Evolutionary conservation across 1,284 basidiomycete genomes (phyloP), one percentile per base, ranked within the genome.

Genomic region (Melampsora abietis-canadensis): DNA sequence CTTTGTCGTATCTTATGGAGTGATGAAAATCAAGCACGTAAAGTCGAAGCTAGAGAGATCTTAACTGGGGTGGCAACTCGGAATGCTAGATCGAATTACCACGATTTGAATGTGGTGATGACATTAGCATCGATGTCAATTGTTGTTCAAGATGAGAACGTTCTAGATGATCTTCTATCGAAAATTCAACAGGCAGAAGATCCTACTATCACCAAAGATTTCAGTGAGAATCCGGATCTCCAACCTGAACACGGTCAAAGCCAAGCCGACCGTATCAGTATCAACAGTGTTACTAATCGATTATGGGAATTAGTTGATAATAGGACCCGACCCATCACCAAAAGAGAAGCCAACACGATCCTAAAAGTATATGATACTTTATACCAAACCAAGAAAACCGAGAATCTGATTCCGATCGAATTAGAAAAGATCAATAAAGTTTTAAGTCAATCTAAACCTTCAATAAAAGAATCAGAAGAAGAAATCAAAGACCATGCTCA

Each of bases 321-420:
- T 5, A 57, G 47, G 24, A 17, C 10, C 2, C 46, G 44, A 17
- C 31, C 60, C 44, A 64, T 73, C 34, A 44, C 69, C 2, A 73
- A 73, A 73, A 37, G 31, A 37, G 69, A 73, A 48, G 63, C 62
- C 12, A 73, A 73, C 54, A 65, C 62, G 34, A 65, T 73, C 10
- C 62, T 73, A 21, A 65, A 73, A 46, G 34, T 73, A 34, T 27
- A 64, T 17, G 62, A 73, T 37, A 64, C 24, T 15, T 44, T 37
- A 62, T 27, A 30, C 27, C 62, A 37, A 64, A 64, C 27, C 31
- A 37, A 19, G 15, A 64, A 44, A 24, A 21, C 4, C 14, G 27
- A 64, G n/a, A 17, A 30, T 12, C 21, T 1, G 4, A 61, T 61
- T 14, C 15, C 19, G 17, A 4, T 30, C 19, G 59, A 31, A 19